Conservation (phyloP, 164 flowering plant genomes). For the Chimonanthus salicifolius region DNA sequence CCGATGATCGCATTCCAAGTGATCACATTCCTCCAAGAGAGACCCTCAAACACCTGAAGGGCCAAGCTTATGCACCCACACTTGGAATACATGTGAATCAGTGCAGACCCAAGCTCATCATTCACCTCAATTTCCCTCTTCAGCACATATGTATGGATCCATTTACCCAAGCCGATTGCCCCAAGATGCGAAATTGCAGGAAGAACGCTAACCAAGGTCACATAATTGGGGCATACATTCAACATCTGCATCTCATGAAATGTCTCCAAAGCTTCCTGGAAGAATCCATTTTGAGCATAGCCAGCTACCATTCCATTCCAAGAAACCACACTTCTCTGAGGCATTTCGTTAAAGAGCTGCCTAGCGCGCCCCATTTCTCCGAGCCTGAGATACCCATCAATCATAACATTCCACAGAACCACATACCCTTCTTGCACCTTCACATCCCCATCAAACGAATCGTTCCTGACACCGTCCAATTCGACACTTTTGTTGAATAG, state of each 20-base stretch:
- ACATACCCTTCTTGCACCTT: constrained; percentile 29
- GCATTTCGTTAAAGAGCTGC: constrained; percentile 50
- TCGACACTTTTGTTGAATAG: constrained; percentile 7
- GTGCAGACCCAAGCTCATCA: constrained; percentile 58
- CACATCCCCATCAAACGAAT: background rate
- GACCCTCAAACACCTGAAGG: constrained; percentile 36
- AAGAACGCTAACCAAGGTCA: constrained; percentile 54
- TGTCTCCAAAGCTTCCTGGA: constrained; percentile 48
- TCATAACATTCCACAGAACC: constrained; percentile 64
- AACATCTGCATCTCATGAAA: constrained; percentile 51
- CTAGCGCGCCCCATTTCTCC: constrained; percentile 36
- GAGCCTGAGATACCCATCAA: constrained; percentile 49
- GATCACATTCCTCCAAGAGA: constrained; percentile 29
- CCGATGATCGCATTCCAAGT: constrained; percentile 55
- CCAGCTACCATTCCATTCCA: constrained; percentile 71
- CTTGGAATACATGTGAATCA: constrained; percentile 60
- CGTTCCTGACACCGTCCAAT: background rate
- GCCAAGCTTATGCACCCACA: constrained; percentile 61
- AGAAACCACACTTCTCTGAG: constrained; percentile 52
- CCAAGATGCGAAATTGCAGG: constrained; percentile 52
- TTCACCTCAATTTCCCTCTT: constrained; percentile 37
- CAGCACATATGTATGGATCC: constrained; percentile 52
- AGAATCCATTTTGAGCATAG: constrained; percentile 48
- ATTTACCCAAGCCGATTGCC: constrained; percentile 49
- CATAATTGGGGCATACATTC: constrained; percentile 43